These are phyloP conservation scores for Dendrocalamus sinicus DNA, from an alignment of 176 grass and related monocot genomes.

Conservation along the genomic window DNA sequence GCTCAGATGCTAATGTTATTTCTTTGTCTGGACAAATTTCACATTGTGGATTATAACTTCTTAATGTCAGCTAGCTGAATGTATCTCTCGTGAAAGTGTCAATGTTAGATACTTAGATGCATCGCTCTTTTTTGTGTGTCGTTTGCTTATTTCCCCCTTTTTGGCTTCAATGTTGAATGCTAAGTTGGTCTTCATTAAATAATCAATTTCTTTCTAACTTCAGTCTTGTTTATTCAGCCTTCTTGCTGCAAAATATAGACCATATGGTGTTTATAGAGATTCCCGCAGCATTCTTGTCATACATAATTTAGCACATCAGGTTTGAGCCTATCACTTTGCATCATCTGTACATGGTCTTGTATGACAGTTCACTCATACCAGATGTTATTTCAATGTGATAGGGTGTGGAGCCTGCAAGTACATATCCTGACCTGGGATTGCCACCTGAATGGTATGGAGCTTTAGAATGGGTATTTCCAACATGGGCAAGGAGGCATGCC, in stretches of 20 bases:
- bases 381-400: conserved; percentile 39
- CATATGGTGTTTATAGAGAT: conserved; percentile 92
- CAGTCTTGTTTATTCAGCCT: conserved; percentile 53
- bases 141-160: not conserved
- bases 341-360: conserved; percentile 7
- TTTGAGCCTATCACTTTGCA: conserved; percentile 43
- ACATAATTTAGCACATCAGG: conserved; percentile 98
- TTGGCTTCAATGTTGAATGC: conserved; percentile 1
- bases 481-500: conserved; percentile 89
- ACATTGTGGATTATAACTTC: conserved; percentile 23
- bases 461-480: conserved; percentile 96
- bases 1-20: conserved; percentile 11
- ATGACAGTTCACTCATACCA: conserved; percentile 12
- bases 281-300: conserved; percentile 85
- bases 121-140: not conserved
- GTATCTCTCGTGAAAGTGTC: not conserved
- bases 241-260: conserved; percentile 90
- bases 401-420: conserved; percentile 93
- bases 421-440: conserved; percentile 81
- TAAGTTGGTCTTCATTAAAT: conserved; percentile 34
- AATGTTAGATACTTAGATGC: not conserved
- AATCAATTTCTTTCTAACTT: conserved; percentile 36
- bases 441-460: conserved; percentile 90
- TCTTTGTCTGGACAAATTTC: conserved; percentile 4
- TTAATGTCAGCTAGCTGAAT: not conserved